Conservation (phyloP, 2,329 filamentous ascomycete genomes). For the Neophaeococcomyces aloes region DNA sequence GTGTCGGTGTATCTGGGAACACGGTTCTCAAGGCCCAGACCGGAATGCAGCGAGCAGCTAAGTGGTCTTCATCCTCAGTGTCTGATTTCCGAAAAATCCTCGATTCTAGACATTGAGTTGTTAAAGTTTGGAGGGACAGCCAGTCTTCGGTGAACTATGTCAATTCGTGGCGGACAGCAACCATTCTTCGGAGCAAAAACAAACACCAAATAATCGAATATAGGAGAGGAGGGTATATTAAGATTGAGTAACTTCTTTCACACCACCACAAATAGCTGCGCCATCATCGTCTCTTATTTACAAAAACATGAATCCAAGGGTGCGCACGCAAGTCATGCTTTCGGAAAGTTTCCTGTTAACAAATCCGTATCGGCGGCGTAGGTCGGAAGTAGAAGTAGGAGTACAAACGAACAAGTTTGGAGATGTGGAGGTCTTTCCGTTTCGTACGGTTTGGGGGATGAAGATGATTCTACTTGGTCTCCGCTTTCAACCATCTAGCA, state of each 20-base stretch:
- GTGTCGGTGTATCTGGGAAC: too few relatives aligned
- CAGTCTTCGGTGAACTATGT: too few relatives aligned
- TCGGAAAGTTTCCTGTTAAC: slow-evolving; percentile 2
- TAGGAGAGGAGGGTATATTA: slow-evolving; percentile 7
- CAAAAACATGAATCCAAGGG: slow-evolving; percentile 3
- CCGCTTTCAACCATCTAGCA: slow-evolving; percentile 23
- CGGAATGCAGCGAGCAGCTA: too few relatives aligned
- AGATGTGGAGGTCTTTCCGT: too few relatives aligned
- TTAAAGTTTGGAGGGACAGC: too few relatives aligned
- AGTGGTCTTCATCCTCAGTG: too few relatives aligned
- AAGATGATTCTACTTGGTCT: slow-evolving; percentile 26
- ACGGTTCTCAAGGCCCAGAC: too few relatives aligned
- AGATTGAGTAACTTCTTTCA: slow-evolving; percentile 1
- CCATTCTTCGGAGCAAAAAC: background rate
- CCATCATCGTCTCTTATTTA: slow-evolving; percentile 3
- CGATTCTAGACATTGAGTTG: too few relatives aligned
- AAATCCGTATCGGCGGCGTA: slow-evolving; percentile 2
- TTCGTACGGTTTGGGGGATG: too few relatives aligned
- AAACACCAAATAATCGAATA: background rate
- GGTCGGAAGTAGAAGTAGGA: slow-evolving; percentile 3
- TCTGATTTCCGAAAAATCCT: too few relatives aligned
- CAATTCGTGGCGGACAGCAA: too few relatives aligned
- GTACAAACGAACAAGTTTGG: slow-evolving; percentile 9
- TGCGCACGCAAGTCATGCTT: slow-evolving; percentile 5
- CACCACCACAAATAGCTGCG: slow-evolving; percentile 2